Conservation (phyloP, 169 alveolate species). For the Plasmodium reichenowi region DNA sequence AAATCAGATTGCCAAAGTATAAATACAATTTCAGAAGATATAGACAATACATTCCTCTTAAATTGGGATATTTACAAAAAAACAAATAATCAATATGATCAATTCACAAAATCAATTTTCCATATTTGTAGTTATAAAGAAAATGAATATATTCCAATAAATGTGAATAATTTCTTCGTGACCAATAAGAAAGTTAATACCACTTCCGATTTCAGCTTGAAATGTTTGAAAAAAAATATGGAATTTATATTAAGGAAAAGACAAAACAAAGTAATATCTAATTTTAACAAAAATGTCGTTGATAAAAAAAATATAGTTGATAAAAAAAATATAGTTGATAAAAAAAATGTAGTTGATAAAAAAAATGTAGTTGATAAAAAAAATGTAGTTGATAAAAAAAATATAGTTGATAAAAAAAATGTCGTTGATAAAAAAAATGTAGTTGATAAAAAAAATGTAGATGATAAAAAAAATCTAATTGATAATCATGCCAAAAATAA, state of each 20-base stretch:
- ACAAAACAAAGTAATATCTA: not conserved
- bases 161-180: conserved; percentile 23
- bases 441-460: too few species aligned
- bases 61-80: not conserved
- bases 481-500: too few species aligned
- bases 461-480: too few species aligned
- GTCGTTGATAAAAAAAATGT: too few species aligned
- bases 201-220: conserved; percentile 30
- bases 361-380: too few species aligned
- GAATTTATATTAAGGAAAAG: conserved; percentile 27
- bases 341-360: too few species aligned
- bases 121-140: conserved; percentile 46
- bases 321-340: too few species aligned
- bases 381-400: too few species aligned
- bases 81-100: not conserved
- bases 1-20: not conserved
- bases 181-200: not conserved
- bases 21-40: not conserved
- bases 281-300: not conserved
- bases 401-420: too few species aligned
- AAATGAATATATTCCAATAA: conserved; percentile 46
- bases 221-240: conserved; percentile 22
- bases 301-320: too few species aligned
- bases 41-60: not conserved
- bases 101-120: not conserved